Percentiles rank a stretch among this genome's conserved stretches.
Evolutionary conservation across 108 stramenopile species (phyloP).

Genomic region (Phaeodactylum tricornutum): DNA sequence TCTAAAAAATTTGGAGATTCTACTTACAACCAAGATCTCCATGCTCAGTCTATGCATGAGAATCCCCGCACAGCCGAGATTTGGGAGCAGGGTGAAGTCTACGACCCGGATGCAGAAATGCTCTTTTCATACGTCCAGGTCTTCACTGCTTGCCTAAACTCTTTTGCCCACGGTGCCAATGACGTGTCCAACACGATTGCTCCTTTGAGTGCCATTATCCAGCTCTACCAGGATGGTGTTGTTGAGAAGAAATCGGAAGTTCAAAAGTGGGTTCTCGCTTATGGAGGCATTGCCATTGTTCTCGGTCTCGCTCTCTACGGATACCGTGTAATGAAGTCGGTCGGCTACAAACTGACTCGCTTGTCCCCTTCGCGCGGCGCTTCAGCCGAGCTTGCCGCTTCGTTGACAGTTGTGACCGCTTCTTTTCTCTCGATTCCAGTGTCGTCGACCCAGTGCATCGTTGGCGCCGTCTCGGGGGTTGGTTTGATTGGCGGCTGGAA

Average conservation of each 20-base stretch:
- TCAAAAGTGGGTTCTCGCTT: slow-evolving; percentile 43
- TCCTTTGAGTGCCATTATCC: slow-evolving; percentile 44
- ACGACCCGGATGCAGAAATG: slow-evolving; percentile 33
- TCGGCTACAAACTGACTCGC: slow-evolving; percentile 15
- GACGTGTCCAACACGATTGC: slow-evolving; percentile 66
- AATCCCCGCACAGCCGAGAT: slow-evolving; percentile 23
- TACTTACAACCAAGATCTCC: slow-evolving; percentile 20
- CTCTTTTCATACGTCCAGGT: slow-evolving; percentile 59
- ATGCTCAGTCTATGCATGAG: slow-evolving; percentile 16
- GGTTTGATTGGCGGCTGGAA: slow-evolving; percentile 33
- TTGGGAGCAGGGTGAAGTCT: slow-evolving; percentile 39
- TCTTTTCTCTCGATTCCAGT: slow-evolving; percentile 49
- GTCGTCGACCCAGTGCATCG: slow-evolving; percentile 60
- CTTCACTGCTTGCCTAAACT: slow-evolving; percentile 52
- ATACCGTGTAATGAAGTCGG: slow-evolving; percentile 1
- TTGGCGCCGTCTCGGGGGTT: slow-evolving; percentile 47
- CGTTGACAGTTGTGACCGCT: slow-evolving; percentile 46
- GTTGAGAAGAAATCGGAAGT: slow-evolving; percentile 16
- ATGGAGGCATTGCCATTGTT: slow-evolving; percentile 47
- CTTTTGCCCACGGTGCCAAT: slow-evolving; percentile 74
- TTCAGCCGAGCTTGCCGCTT: slow-evolving; percentile 45
- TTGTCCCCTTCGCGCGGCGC: slow-evolving; percentile 53
- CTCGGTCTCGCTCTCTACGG: slow-evolving; percentile 43
- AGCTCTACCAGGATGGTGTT: slow-evolving; percentile 32
- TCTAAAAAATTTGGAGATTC: too few relatives aligned